phyloP scores from a whole-genome alignment of 2,329 filamentous ascomycete genomes.

The Calonectria fujianensis region DNA sequence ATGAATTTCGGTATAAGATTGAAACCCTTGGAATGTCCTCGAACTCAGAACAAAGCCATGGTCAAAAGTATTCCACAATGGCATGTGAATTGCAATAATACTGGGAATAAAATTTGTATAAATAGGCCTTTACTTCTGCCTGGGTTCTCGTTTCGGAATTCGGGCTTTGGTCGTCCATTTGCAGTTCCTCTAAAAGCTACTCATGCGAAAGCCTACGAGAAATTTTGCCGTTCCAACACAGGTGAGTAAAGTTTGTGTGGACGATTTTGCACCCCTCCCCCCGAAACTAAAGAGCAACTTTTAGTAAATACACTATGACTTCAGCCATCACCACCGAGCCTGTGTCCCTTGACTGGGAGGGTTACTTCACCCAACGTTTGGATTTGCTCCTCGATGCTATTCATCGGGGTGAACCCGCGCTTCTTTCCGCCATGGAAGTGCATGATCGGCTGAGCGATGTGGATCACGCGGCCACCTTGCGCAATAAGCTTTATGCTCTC shows the following conservation, averaged over 20 bases:
- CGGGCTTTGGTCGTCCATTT: fast-evolving
- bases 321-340: not conserved
- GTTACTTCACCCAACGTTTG: not conserved
- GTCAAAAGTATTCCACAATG: not conserved
- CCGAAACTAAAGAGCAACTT: not conserved
- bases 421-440: not conserved
- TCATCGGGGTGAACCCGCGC: not conserved
- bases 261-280: not conserved
- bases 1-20: too few species aligned
- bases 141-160: not conserved
- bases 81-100: not conserved
- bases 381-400: not conserved
- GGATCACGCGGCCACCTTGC: not conserved
- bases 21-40: not conserved
- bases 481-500: not conserved
- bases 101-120: not conserved
- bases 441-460: not conserved
- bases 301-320: not conserved
- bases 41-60: not conserved
- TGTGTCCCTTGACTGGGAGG: not conserved
- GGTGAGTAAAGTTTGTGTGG: not conserved
- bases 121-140: not conserved
- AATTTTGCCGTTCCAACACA: not conserved
- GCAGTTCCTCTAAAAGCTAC: not conserved
- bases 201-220: not conserved